A percentile compares a stretch with the other conserved stretches of the same genome.
Conservation (phyloP, 1,139 yeast genomes). For the Yamadazyma taylorii region DNA sequence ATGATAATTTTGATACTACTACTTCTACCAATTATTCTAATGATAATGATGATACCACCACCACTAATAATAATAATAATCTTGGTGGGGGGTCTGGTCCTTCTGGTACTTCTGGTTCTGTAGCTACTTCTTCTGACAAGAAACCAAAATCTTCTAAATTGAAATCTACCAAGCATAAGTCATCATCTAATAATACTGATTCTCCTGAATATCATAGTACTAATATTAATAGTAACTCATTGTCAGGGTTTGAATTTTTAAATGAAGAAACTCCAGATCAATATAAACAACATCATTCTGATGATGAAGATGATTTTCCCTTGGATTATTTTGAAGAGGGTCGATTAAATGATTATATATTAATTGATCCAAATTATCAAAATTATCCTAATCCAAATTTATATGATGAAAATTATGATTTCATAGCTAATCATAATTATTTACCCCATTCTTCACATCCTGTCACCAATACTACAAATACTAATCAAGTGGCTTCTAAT, state of each 20-base stretch:
- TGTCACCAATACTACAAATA: too few relatives aligned
- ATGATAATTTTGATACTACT: slow-evolving; percentile 11
- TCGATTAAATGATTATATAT: slow-evolving; percentile 30
- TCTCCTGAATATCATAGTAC: slow-evolving; percentile 22
- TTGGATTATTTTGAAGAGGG: slow-evolving; percentile 53
- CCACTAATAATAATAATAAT: not conserved
- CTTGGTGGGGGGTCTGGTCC: too few relatives aligned
- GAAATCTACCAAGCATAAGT: not conserved
- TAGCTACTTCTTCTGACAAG: not conserved
- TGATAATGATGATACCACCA: slow-evolving; percentile 6
- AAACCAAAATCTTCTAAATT: not conserved
- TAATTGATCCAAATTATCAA: slow-evolving; percentile 32
- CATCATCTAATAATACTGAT: not conserved
- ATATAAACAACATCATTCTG: slow-evolving; percentile 15
- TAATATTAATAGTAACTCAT: slow-evolving; percentile 6
- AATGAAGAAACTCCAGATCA: slow-evolving; percentile 28
- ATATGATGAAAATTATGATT: slow-evolving; percentile 25
- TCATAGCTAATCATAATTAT: slow-evolving; percentile 25
- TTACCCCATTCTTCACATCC: slow-evolving; percentile 25
- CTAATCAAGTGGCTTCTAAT: slow-evolving; percentile 37
- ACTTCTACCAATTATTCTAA: slow-evolving; percentile 9
- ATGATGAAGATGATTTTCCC: slow-evolving; percentile 64
- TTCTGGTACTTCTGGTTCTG: too few relatives aligned
- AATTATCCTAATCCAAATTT: slow-evolving; percentile 8
- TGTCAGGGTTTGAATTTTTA: slow-evolving; percentile 22